Base-by-base conservation (phyloP, 2,329 filamentous ascomycete genomes). In the Ophiostoma montium region DNA sequence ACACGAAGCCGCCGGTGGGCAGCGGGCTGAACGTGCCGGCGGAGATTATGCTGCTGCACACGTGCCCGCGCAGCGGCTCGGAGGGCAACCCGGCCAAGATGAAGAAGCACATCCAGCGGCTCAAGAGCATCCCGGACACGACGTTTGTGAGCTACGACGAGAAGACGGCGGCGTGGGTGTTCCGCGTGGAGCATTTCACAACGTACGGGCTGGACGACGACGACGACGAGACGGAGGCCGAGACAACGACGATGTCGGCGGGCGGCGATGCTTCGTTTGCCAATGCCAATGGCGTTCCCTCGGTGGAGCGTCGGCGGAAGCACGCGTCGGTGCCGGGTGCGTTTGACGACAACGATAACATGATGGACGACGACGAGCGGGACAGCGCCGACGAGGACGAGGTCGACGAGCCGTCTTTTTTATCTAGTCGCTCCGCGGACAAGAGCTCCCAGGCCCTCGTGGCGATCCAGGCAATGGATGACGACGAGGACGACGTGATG, bases 161-260 rank as follows among this genome's bases (percentile, higher is more conserved):
- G 50, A 73, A 86, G 1, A 88, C 80, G 47, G 92, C 90, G 47
- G 76, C 85, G 43, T 98, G 94, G 94, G 77, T 78, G 13, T 98
- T 98, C 68, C 80, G 72, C 10, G 92, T 98, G n/a, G 81, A 90
- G 59, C 92, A 98, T 64, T 98, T 94, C 64, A 96, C 90, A 1
- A 95, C 88, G 1, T 98, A 98, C 61, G 89, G 85, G 36, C 73
- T 96, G 48, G 84, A 90, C 55, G 86, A 85, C 27, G 76, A 90
- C 55, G 82, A 86, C 27, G 82, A 27, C 41, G 82, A 86, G 31
- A 79, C 77, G 8, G 71, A 82, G 43, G 71, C 71, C 8, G 78
- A 78, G 57, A 70, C 72, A 53, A 66, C 70, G 31, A 59, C 19
- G 13, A 12, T 50, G 44, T 48, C 53, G 30, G 38, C 50, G 11